Percentiles rank a stretch among this genome's conserved stretches.
Conservation (phyloP, 1,284 basidiomycete genomes). For the Ganoderma lingzhi region DNA sequence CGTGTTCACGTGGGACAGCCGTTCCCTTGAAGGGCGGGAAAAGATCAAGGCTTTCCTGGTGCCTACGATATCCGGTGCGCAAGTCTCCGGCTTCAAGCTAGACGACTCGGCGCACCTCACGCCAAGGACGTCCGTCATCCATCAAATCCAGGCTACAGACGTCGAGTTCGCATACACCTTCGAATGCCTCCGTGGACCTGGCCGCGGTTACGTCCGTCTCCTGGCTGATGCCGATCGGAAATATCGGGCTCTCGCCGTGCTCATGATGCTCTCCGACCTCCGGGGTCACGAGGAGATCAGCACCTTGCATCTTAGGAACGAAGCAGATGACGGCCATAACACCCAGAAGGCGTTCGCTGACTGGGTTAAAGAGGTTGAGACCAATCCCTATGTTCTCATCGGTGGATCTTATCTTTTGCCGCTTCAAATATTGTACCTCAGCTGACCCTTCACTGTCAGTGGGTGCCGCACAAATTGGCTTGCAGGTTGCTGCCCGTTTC, state of each 20-base stretch:
- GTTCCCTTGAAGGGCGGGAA: constrained; percentile 57
- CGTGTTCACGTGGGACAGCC: constrained; percentile 68
- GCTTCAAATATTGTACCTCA: neutral
- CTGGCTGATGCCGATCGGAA: constrained; percentile 25
- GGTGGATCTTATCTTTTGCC: constrained; percentile 23
- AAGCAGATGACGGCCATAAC: constrained; percentile 19
- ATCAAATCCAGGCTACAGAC: constrained; percentile 30
- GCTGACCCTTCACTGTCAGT: constrained; percentile 40
- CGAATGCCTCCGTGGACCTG: constrained; percentile 46
- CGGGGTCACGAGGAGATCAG: constrained; percentile 42
- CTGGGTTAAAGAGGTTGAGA: constrained; percentile 32
- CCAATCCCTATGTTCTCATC: constrained; percentile 40
- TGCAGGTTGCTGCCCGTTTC: constrained; percentile 61
- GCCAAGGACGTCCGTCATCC: constrained; percentile 37
- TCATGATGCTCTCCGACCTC: constrained; percentile 41
- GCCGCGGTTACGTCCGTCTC: constrained; percentile 49
- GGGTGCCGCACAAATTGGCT: constrained; percentile 63
- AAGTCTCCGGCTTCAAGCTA: constrained; percentile 42
- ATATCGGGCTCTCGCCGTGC: constrained; percentile 37
- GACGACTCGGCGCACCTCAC: constrained; percentile 38
- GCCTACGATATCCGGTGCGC: constrained; percentile 40
- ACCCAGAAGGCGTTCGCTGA: constrained; percentile 31
- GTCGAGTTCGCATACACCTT: constrained; percentile 47
- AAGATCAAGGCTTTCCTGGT: constrained; percentile 52
- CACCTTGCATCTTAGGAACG: constrained; percentile 21